These are phyloP conservation scores for Fusarium sp. DNA, from an alignment of 2,329 filamentous ascomycete genomes.

Conservation along the genomic window DNA sequence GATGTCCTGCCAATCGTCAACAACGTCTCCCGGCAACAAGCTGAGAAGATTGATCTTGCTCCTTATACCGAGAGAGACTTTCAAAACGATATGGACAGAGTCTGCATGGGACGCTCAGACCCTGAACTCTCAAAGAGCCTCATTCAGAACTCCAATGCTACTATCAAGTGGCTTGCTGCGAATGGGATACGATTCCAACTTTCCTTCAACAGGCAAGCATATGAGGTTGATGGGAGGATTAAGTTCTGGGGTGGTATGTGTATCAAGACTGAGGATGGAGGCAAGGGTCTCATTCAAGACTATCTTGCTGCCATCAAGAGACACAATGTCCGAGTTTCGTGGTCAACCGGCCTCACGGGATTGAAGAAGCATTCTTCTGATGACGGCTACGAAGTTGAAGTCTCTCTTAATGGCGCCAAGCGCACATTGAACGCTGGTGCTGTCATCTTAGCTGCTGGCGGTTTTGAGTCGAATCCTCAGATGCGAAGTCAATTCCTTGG, in stretches of 20 bases:
- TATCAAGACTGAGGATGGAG: constrained; percentile 15
- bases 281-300: constrained; percentile 8
- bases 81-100: constrained; percentile 3
- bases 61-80: constrained; percentile 8
- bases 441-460: constrained; percentile 5
- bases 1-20: constrained; percentile 12
- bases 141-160: constrained; percentile 1
- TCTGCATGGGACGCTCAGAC: constrained; percentile 20
- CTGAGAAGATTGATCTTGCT: constrained; percentile 1
- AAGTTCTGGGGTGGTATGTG: constrained; percentile 17
- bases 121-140: constrained; percentile 2
- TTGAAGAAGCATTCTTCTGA: background rate
- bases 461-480: constrained; percentile 57
- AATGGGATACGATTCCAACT: constrained; percentile 15
- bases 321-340: background rate
- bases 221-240: constrained; percentile 3
- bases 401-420: background rate
- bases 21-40: constrained; percentile 7
- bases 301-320: constrained; percentile 7
- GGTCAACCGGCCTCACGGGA: constrained; percentile 5
- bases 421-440: background rate
- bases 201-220: constrained; percentile 11
- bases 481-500: constrained; percentile 66
- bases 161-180: constrained; percentile 11
- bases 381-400: background rate